Evolutionary conservation across 1,284 basidiomycete genomes (phyloP), one percentile per base, ranked within the genome.

Genomic region (Ceratobasidium sp.): DNA sequence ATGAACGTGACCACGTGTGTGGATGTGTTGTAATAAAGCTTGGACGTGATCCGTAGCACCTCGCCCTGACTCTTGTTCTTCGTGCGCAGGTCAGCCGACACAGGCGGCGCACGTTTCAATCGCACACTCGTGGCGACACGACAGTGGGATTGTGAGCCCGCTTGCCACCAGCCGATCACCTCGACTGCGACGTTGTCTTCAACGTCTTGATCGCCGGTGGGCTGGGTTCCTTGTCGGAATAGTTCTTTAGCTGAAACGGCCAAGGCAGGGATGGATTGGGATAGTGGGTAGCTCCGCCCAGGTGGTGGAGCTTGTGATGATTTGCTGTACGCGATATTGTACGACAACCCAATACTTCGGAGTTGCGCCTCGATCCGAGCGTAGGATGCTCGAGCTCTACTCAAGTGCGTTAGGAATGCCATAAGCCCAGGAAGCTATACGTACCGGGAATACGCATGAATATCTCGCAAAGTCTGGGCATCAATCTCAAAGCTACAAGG

Each of bases 111-210:
- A 79, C 94, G 94, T 81, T 93, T 94, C 31, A 96, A 85, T 79
- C 94, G 94, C 34, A 95, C 92, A 76, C 92, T 93, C 0, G 92
- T 95, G 19, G 94, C 89, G 48, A 85, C 85, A 77, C 84, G 83
- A 63, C 89, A 90, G 76, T 88, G 88, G 76, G 89, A 87, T 58
- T 90, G 34, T 2, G 29, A 9, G 34, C 27, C 24, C 7, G 65
- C 89, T 37, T 91, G 91, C 93, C 95, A 96, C 95, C 95, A 97
- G 78, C 95, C 91, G 31, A 93, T 85, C 4, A 95, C 91, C 76
- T 94, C 91, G 68, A 98, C 89, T 54, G 91, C 91, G 66, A 97
- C 94, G 80, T 95, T 95, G 24, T 74, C 72, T 53, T 63, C 6
- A 92, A 91, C 89, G 94, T 93, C 7, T 93, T 93, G 2, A 94